phyloP scores from a whole-genome alignment of 169 alveolate species.

The Babesia gibsoni region DNA sequence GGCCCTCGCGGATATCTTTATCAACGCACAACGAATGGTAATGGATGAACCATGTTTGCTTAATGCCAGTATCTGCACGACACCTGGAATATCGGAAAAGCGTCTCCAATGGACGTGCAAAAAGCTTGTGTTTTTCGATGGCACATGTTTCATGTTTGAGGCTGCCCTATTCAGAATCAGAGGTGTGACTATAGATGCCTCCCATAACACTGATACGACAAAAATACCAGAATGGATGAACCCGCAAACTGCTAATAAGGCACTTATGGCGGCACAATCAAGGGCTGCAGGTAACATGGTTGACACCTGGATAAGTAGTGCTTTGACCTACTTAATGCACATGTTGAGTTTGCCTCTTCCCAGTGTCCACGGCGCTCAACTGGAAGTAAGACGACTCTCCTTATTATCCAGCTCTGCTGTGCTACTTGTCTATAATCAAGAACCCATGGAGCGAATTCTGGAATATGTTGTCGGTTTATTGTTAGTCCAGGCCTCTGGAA shows the following conservation, averaged over 20 bases:
- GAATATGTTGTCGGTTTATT: constrained; percentile 33
- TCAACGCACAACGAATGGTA: constrained; percentile 19
- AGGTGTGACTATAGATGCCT: constrained; percentile 45
- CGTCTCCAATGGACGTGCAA: constrained; percentile 43
- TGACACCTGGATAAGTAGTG: constrained; percentile 32
- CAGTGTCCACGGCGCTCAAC: constrained; percentile 41
- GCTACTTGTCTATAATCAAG: constrained; percentile 37
- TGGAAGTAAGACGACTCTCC: constrained; percentile 50
- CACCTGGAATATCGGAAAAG: constrained; percentile 31
- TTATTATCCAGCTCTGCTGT: constrained; percentile 28
- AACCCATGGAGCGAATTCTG: constrained; percentile 35
- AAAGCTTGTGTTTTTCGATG: constrained; percentile 57
- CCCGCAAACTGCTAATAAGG: constrained; percentile 10
- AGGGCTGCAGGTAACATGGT: constrained; percentile 10
- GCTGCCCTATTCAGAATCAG: constrained; percentile 42
- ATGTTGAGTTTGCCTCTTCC: constrained; percentile 38
- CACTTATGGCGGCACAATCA: constrained; percentile 5
- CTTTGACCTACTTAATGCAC: constrained; percentile 15
- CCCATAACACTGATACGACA: not conserved
- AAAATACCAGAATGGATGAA: constrained; percentile 39
- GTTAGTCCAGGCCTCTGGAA: constrained; percentile 11
- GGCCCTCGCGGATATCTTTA: constrained; percentile 46
- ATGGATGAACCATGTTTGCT: constrained; percentile 21
- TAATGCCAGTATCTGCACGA: constrained; percentile 32
- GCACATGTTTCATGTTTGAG: constrained; percentile 56